Conservation (phyloP, 352 stramenopile species). For the Phytophthora colocasiae region DNA sequence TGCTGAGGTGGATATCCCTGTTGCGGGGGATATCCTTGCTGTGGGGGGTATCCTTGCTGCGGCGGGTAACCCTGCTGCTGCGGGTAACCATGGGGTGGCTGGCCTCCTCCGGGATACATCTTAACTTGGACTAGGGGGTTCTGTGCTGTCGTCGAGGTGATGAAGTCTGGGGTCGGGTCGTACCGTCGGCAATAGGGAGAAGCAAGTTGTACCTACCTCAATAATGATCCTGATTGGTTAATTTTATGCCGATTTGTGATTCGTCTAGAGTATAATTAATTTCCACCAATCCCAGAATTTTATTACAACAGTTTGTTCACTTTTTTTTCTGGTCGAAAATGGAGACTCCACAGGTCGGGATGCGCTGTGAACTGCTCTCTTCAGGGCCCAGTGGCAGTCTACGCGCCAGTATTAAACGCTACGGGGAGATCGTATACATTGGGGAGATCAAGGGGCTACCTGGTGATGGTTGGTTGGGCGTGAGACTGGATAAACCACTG, state of each 20-base stretch:
- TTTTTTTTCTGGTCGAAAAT: neutral
- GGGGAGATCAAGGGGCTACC: conserved; percentile 59
- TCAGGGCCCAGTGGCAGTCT: conserved; percentile 40
- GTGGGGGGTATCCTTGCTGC: conserved; percentile 41
- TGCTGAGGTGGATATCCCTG: conserved; percentile 23
- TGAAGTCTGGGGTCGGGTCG: neutral
- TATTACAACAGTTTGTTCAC: no score
- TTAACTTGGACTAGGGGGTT: conserved; percentile 8
- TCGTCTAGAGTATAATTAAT: conserved; percentile 13
- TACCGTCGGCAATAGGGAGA: conserved; percentile 14
- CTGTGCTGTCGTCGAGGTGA: neutral
- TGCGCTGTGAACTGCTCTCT: conserved; percentile 67
- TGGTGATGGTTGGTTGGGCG: conserved; percentile 70
- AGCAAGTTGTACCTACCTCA: conserved; percentile 20
- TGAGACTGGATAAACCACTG: conserved; percentile 77
- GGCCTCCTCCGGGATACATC: conserved; percentile 37
- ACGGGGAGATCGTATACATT: conserved; percentile 74
- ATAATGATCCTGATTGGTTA: conserved; percentile 14
- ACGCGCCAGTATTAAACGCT: conserved; percentile 70
- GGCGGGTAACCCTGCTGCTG: conserved; percentile 46
- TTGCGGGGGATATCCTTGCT: conserved; percentile 33
- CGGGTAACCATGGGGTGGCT: conserved; percentile 37
- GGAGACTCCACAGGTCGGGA: conserved; percentile 34
- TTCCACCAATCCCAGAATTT: neutral
- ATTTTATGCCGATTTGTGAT: neutral